phyloP scores from a whole-genome alignment of 495 filamentous ascomycete genomes.

The Trichocladium antarcticum region DNA sequence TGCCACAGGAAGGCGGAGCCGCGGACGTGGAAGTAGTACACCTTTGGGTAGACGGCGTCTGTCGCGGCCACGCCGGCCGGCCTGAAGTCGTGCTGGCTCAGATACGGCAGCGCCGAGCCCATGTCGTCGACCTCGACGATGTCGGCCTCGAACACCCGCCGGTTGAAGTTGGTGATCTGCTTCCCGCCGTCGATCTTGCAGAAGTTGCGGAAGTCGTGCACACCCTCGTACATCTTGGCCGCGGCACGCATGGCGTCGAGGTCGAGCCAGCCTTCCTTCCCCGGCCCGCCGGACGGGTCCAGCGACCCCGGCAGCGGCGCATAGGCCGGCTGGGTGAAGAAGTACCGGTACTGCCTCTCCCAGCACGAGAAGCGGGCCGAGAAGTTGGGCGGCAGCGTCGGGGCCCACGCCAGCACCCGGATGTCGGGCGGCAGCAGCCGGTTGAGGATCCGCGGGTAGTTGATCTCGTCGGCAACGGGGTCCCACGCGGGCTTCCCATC shows the following conservation, averaged over 20 bases:
- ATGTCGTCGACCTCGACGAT: slow-evolving; percentile 55
- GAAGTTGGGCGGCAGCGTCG: slow-evolving; percentile 63
- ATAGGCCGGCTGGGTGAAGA: slow-evolving; percentile 91
- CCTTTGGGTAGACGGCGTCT: slow-evolving; percentile 39
- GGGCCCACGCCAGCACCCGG: slow-evolving; percentile 85
- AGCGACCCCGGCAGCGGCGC: slow-evolving; percentile 40
- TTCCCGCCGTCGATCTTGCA: slow-evolving; percentile 83
- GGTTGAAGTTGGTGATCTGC: slow-evolving; percentile 69
- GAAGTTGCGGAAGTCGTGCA: slow-evolving; percentile 94
- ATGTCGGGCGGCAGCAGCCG: slow-evolving; percentile 81
- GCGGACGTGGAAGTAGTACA: slow-evolving; percentile 77
- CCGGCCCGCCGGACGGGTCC: slow-evolving; percentile 16
- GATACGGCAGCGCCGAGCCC: slow-evolving; percentile 35
- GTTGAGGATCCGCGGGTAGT: slow-evolving; percentile 73
- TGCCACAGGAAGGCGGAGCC: slow-evolving; percentile 98
- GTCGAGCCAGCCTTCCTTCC: slow-evolving; percentile 49
- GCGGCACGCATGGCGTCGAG: slow-evolving; percentile 77
- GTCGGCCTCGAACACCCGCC: slow-evolving; percentile 62
- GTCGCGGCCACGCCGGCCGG: background rate
- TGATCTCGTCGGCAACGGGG: slow-evolving; percentile 67
- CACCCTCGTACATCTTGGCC: slow-evolving; percentile 64
- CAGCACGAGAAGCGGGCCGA: slow-evolving; percentile 88
- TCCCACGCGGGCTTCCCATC: slow-evolving; percentile 45
- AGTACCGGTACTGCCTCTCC: slow-evolving; percentile 84
- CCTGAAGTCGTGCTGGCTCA: slow-evolving; percentile 19